phyloP scores from a whole-genome alignment of 805 yeast species.

The Maudiozyma turicensis region DNA sequence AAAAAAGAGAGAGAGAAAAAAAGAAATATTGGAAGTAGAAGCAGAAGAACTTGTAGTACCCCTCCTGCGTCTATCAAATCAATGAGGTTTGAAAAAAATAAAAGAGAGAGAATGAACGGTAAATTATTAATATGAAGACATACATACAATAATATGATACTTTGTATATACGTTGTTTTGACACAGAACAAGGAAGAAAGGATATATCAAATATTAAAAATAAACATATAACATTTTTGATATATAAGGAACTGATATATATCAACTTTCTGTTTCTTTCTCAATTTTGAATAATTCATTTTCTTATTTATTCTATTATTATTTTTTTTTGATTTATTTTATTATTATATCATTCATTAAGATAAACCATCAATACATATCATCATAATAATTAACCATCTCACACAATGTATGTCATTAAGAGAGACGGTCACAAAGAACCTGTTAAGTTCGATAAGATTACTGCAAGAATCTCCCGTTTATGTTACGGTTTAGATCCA shows the following conservation, averaged over 20 bases:
- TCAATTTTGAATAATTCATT: background rate
- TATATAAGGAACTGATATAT: background rate
- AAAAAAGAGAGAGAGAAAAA: too few relatives aligned
- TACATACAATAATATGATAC: too few relatives aligned
- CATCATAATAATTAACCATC: conserved; percentile 1
- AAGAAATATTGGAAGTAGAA: too few relatives aligned
- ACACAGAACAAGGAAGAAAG: too few relatives aligned
- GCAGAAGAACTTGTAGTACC: too few relatives aligned
- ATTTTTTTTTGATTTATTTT: background rate
- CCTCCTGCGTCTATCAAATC: too few relatives aligned
- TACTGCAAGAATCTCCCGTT: conserved; percentile 87
- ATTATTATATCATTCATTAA: background rate
- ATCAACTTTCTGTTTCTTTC: background rate
- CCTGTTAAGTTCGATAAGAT: conserved; percentile 93
- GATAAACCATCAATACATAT: background rate
- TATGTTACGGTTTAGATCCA: conserved; percentile 89
- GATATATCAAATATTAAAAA: too few relatives aligned
- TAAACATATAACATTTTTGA: background rate
- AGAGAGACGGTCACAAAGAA: conserved; percentile 91
- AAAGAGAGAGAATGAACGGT: too few relatives aligned
- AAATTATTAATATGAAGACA: too few relatives aligned
- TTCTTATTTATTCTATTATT: background rate
- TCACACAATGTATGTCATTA: conserved; percentile 66
- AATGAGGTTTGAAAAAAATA: too few relatives aligned
- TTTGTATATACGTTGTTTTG: too few relatives aligned